Base-by-base conservation (phyloP, 176 grass and related monocot species). In the Ampelocalamus luodianensis region DNA sequence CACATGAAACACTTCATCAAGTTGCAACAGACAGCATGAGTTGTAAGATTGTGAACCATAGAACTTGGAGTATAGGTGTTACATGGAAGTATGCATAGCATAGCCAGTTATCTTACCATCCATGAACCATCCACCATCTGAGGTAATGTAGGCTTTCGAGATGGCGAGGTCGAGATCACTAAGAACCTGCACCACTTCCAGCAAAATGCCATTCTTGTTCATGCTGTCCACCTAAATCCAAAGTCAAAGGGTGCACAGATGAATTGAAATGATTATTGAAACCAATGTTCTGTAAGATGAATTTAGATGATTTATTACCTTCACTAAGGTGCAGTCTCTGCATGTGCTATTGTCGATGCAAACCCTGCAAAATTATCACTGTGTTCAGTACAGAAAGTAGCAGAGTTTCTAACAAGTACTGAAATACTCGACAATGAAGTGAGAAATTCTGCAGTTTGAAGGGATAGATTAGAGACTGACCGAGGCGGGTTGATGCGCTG, bases 51-150 rank as follows among this genome's bases (percentile, higher is more conserved):
- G 5, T 26, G 63, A 48, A 53, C 54, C 46, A 3, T 17, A 36
- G 5, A 13, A 55, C 53, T 51, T 84, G 44, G 14, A 10, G 43
- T 20, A 10, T 1, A 54, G 29, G 17, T 55, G 10, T 0, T 26
- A 12, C 49, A 51, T 22, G 81, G 10, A 14, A 63, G 24, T 59
- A 62, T 55, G 15, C 27, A 15, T 4, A 84, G 22, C 8, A 6
- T 60, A 60, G 40, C n/a, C n/a, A n/a, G 42, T 17, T n/a, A 1
- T 8, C 79, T 82, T 92, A 99, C 96, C 96, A 59, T 99, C 96
- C 96, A 99, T 99, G 89, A 95, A 95, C 96, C 96, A 99, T 76
- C 91, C 94, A 15, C 96, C 96, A 76, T 99, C 96, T 2, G 96
- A 99, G 74, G 93, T 96, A 34, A 99, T 99, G 74, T 99, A 99